A percentile compares a stretch with the other conserved stretches of the same genome.
Conservation (phyloP, 306 rosid genomes). For the Macrotyloma uniflorum region DNA sequence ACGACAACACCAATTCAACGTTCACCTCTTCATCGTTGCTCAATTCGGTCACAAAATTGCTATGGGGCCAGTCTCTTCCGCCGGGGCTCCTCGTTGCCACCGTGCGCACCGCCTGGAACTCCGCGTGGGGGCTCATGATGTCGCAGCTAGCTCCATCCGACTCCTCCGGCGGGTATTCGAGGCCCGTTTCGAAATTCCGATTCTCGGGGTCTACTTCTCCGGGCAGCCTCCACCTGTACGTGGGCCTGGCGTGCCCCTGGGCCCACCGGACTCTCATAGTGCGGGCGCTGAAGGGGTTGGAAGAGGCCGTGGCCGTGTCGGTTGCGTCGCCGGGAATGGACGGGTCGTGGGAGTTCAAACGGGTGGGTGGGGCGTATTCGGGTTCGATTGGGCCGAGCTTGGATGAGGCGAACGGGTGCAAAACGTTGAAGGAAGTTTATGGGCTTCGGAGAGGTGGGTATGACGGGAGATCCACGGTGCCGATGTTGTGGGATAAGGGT, state of each 20-base stretch:
- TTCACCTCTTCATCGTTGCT: constrained; percentile 51
- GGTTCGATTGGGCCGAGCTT: constrained; percentile 44
- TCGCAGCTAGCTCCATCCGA: constrained; percentile 95
- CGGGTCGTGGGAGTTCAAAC: constrained; percentile 84
- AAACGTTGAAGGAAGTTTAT: constrained; percentile 73
- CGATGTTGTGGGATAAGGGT: constrained; percentile 74
- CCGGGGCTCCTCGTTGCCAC: constrained; percentile 79
- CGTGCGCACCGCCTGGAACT: constrained; percentile 80
- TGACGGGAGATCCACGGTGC: constrained; percentile 77
- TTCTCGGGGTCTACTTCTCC: constrained; percentile 19
- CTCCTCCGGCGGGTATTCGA: constrained; percentile 63
- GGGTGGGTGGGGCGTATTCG: not conserved
- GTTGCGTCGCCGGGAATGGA: constrained; percentile 73
- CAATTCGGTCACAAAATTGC: constrained; percentile 66
- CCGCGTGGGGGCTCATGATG: constrained; percentile 94
- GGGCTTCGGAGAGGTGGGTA: constrained; percentile 65
- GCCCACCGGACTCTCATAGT: constrained; percentile 93
- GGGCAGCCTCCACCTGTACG: constrained; percentile 66
- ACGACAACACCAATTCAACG: not conserved
- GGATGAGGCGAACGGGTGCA: constrained; percentile 69
- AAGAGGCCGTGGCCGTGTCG: constrained; percentile 70
- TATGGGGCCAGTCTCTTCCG: constrained; percentile 89
- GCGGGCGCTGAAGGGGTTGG: constrained; percentile 80
- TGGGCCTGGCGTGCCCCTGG: constrained; percentile 94
- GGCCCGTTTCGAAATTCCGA: constrained; percentile 80